phyloP scores from a whole-genome alignment of 2,329 filamentous ascomycete genomes.

The Colletotrichum trifolii region DNA sequence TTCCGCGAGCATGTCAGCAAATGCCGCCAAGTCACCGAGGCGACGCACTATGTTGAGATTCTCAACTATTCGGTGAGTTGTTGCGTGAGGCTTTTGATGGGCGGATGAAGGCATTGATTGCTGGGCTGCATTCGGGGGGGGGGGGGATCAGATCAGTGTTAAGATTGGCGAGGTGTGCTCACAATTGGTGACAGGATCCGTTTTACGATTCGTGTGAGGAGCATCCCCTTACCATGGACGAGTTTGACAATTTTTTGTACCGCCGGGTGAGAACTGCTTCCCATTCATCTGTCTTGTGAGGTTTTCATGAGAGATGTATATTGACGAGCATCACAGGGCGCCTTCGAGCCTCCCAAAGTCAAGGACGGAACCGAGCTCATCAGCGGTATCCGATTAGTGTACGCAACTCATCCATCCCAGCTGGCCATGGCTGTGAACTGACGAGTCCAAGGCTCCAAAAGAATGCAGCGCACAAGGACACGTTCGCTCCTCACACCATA shows the following conservation, averaged over 20 bases:
- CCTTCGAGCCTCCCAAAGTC: slow-evolving; percentile 60
- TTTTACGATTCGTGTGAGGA: slow-evolving; percentile 62
- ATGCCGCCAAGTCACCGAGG: slow-evolving; percentile 62
- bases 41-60: slow-evolving; percentile 67
- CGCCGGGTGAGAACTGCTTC: slow-evolving; percentile 54
- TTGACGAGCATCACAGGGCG: slow-evolving; percentile 55
- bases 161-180: too few relatives aligned
- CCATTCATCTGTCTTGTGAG: background rate
- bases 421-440: slow-evolving; percentile 15
- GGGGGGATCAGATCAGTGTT: background rate
- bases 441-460: slow-evolving; percentile 62
- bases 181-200: slow-evolving; percentile 54
- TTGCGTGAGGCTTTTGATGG: background rate
- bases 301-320: slow-evolving; percentile 1
- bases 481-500: slow-evolving; percentile 66
- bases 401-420: slow-evolving; percentile 43
- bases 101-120: background rate
- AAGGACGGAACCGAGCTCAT: slow-evolving; percentile 56
- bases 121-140: background rate
- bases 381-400: slow-evolving; percentile 67
- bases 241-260: slow-evolving; percentile 68
- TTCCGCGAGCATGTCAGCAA: slow-evolving; percentile 60
- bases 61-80: slow-evolving; percentile 67
- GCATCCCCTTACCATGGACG: slow-evolving; percentile 62
- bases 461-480: slow-evolving; percentile 66